These are phyloP conservation scores for Ceratocystis cubensis DNA, from an alignment of 2,329 filamentous ascomycete species.

Conservation along the genomic window DNA sequence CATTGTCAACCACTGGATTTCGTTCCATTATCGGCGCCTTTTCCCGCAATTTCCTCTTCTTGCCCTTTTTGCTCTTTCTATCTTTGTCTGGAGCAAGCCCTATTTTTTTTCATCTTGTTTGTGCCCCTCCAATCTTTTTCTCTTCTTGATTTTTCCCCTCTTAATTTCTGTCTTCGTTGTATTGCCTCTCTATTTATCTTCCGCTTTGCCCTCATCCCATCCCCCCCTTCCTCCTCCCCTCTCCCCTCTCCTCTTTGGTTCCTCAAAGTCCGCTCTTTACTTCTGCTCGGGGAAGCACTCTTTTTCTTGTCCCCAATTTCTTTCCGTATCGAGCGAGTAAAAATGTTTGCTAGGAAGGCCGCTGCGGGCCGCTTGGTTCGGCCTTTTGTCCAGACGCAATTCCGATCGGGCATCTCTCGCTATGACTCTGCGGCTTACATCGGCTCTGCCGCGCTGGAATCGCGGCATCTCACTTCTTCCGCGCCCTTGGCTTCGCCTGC, in stretches of 20 bases:
- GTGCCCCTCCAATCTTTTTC: constrained; percentile 3
- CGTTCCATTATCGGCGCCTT: constrained; percentile 9
- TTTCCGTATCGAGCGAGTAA: neutral
- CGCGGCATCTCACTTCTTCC: neutral
- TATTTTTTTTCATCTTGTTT: constrained; percentile 8
- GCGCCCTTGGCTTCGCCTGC: constrained; percentile 2
- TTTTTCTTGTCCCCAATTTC: neutral
- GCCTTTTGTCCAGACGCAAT: constrained; percentile 3
- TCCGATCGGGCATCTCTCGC: neutral
- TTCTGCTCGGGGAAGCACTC: neutral
- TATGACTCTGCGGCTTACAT: neutral
- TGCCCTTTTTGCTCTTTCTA: neutral
- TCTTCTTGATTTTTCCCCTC: constrained; percentile 6
- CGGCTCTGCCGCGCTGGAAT: neutral
- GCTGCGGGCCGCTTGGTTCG: constrained; percentile 18
- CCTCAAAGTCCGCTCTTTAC: neutral
- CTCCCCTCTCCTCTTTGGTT: neutral
- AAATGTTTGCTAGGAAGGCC: constrained; percentile 18
- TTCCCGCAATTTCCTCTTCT: constrained; percentile 9
- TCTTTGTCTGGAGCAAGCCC: neutral
- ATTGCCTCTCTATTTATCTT: neutral
- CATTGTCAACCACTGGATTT: constrained; percentile 5
- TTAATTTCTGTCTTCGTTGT: neutral
- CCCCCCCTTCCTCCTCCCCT: neutral
- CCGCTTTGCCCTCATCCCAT: neutral